A percentile compares a stretch with the other conserved stretches of the same genome.
These are phyloP conservation scores for Fusarium fracticaudum DNA, from an alignment of 2,329 filamentous ascomycete species.

Conservation along the genomic window DNA sequence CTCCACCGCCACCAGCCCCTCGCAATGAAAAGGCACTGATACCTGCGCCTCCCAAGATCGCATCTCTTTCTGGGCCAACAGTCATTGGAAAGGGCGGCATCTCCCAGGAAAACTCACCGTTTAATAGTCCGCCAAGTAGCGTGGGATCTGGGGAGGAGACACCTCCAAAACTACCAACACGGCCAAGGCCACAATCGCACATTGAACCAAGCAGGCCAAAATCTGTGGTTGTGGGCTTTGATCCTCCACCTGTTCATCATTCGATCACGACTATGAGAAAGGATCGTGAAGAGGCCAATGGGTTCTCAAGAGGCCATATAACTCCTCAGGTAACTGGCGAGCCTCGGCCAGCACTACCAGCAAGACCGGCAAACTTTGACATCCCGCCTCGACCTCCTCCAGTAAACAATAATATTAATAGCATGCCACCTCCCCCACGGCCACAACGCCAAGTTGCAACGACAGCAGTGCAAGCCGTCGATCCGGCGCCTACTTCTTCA, in stretches of 20 bases:
- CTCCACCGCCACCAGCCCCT: conserved; percentile 78
- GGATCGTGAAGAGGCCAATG: conserved; percentile 58
- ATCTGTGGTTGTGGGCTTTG: conserved; percentile 48
- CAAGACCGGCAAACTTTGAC: conserved; percentile 54
- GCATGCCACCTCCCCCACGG: conserved; percentile 55
- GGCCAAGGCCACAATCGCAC: conserved; percentile 57
- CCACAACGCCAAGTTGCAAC: conserved; percentile 53
- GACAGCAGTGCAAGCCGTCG: conserved; percentile 28
- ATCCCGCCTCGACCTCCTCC: conserved; percentile 26
- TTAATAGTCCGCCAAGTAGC: conserved; percentile 85
- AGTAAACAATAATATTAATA: conserved; percentile 25
- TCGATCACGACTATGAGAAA: conserved; percentile 55
- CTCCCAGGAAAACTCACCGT: conserved; percentile 72
- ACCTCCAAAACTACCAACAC: conserved; percentile 59
- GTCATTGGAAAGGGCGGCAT: conserved; percentile 32
- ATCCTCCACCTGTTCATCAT: conserved; percentile 64
- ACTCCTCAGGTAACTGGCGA: conserved; percentile 56
- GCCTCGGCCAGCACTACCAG: conserved; percentile 58
- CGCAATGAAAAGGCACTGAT: conserved; percentile 74
- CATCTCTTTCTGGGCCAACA: conserved; percentile 20
- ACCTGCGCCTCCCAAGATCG: conserved; percentile 36
- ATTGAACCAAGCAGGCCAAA: conserved; percentile 37
- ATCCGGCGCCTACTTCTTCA: conserved; percentile 31
- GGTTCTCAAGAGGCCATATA: conserved; percentile 48
- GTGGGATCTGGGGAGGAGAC: conserved; percentile 64